These are phyloP conservation scores for Fraxinus floribunda DNA, from an alignment of 305 asterid species.

Conservation along the genomic window DNA sequence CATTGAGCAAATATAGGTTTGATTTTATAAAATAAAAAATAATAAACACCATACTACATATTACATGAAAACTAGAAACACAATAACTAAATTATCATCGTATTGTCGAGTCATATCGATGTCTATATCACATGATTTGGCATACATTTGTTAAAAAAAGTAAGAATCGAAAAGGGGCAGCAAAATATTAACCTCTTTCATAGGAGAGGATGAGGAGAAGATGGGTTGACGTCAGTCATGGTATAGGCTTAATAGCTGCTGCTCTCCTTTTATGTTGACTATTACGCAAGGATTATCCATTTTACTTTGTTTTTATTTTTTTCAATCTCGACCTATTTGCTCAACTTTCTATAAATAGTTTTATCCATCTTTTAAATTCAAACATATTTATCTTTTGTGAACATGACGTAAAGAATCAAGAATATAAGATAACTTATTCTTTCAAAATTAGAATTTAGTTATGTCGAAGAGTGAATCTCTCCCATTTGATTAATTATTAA, in stretches of 20 bases:
- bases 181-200: background rate
- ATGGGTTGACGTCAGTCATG: background rate
- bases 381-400: background rate
- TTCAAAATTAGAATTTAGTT: background rate
- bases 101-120: background rate
- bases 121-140: background rate
- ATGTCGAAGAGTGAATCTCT: background rate
- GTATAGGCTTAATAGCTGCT: background rate
- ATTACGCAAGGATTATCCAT: background rate
- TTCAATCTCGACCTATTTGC: background rate
- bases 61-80: background rate
- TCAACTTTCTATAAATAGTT: background rate
- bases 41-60: background rate
- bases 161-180: background rate
- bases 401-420: background rate
- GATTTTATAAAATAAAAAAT: no score
- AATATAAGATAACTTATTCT: background rate
- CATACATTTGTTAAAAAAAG: background rate
- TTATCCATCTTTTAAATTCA: background rate
- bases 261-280: conserved; percentile 4
- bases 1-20: background rate
- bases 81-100: background rate
- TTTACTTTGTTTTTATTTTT: background rate
- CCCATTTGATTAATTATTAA: background rate
- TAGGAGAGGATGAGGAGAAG: background rate